A percentile compares a stretch with the other conserved stretches of the same genome.
These are phyloP conservation scores for Zygnema cylindricum DNA, from an alignment of 139 green algal genomes.

Conservation along the genomic window DNA sequence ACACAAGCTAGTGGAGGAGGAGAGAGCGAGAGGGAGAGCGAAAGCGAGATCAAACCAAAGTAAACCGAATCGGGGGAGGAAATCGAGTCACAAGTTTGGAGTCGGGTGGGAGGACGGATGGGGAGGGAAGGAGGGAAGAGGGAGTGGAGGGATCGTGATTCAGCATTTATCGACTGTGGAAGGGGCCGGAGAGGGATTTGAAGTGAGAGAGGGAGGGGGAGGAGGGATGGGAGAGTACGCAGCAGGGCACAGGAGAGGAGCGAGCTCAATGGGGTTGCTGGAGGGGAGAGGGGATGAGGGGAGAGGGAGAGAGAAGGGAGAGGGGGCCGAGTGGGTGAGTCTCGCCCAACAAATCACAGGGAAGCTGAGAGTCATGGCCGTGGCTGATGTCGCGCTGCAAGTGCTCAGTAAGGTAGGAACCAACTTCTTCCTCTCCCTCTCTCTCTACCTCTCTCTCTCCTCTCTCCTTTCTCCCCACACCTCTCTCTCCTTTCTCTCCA, in stretches of 20 bases:
- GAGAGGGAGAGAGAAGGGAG: not conserved
- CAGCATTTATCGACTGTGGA: not conserved
- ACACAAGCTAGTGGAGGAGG: not conserved
- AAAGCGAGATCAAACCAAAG: not conserved
- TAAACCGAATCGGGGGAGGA: not conserved
- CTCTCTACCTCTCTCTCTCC: too few species aligned
- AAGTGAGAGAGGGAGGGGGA: not conserved
- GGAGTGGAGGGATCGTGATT: not conserved
- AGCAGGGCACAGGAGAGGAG: not conserved
- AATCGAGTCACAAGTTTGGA: not conserved
- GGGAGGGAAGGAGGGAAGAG: not conserved
- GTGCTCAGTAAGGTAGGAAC: conserved; percentile 16
- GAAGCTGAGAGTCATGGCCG: conserved; percentile 11
- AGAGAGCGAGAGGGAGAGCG: not conserved
- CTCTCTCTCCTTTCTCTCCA: too few species aligned
- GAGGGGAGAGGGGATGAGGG: not conserved
- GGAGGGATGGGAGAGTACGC: not conserved
- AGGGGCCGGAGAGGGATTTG: not conserved
- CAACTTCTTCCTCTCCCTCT: too few species aligned
- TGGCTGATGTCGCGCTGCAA: conserved; percentile 37
- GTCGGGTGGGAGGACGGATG: not conserved
- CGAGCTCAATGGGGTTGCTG: not conserved
- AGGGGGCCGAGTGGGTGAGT: conserved; percentile 9
- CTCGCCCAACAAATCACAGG: conserved; percentile 26
- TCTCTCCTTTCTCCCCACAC: too few species aligned